These are phyloP conservation scores for Kockovaella imperatae DNA, from an alignment of 768 basidiomycete species.

Conservation along the genomic window DNA sequence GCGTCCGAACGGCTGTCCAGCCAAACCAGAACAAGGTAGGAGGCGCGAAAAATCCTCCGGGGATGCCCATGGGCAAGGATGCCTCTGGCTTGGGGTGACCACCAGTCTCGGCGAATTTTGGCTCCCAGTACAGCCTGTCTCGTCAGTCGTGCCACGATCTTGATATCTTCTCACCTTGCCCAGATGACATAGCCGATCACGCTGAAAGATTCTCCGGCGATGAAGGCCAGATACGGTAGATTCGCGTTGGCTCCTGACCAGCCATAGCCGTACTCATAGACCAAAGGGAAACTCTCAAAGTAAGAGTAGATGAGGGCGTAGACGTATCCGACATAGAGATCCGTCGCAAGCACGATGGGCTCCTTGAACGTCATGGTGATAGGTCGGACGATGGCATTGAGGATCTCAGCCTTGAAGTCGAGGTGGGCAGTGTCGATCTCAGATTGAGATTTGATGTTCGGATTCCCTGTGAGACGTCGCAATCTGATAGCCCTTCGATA, in stretches of 20 bases:
- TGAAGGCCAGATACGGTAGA: conserved; percentile 13
- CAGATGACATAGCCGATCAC: conserved; percentile 13
- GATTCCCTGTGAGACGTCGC: conserved; percentile 24
- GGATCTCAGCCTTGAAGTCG: neutral
- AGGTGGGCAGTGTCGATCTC: conserved; percentile 25
- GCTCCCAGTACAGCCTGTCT: conserved; percentile 7
- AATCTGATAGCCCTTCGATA: conserved; percentile 24
- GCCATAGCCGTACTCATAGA: conserved; percentile 17
- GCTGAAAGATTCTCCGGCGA: neutral
- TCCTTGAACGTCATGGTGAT: conserved; percentile 38
- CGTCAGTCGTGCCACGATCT: conserved; percentile 8
- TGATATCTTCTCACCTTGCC: conserved; percentile 7
- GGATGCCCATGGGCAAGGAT: too few relatives aligned
- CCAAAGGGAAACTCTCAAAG: conserved; percentile 30
- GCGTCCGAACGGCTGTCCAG: conserved; percentile 34
- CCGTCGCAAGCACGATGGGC: conserved; percentile 37
- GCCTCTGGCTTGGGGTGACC: conserved; percentile 13
- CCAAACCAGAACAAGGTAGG: conserved; percentile 39
- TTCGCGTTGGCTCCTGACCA: conserved; percentile 15
- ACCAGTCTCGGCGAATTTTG: conserved; percentile 13
- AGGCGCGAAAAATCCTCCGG: conserved; percentile 14
- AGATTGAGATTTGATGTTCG: conserved; percentile 18
- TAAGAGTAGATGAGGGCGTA: conserved; percentile 26
- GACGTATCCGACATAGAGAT: conserved; percentile 31
- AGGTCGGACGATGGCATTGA: conserved; percentile 13